Evolutionary conservation across 1,284 basidiomycete genomes (phyloP), one percentile per base, ranked within the genome.

Genomic region (Stygiomarasmius scandens): DNA sequence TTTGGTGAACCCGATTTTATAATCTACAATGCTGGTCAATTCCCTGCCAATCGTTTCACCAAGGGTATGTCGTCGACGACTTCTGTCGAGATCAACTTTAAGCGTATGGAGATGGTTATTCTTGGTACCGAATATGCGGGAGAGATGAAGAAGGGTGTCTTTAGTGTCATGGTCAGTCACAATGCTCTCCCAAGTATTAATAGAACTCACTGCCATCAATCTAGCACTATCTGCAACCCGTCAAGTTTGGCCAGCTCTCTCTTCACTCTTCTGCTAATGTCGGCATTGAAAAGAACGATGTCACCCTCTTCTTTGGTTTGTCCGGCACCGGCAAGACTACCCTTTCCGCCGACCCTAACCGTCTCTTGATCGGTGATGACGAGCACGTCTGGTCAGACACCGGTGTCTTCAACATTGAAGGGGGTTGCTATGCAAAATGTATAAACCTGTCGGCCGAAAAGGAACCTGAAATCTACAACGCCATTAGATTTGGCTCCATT

Each of bases 141-240:
- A 63, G 97, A 99, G 82, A 99, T 99, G 97, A 99, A 99, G 84
- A 99, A 99, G 88, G 97, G 97, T 75, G 93, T 99, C 74, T 99
- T 99, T 83, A 95, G 93, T 54, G 96, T 99, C 69, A 99, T 99
- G 97, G 87, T 87, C 65, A 47, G 52, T 27, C 20, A 43, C 49
- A 54, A 55, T n/a, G n/a, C n/a, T n/a, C n/a, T n/a, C n/a, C n/a
- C n/a, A n/a, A n/a, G n/a, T 52, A 55, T 43, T 25, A 25, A 27
- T n/a, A 8, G 10, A n/a, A n/a, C n/a, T n/a, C 45, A 41, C 43
- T 53, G 29, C 6, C 5, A 6, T n/a, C n/a, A 27, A 59, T 60
- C 48, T 62, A 89, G 87, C 97, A 99, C 81, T 99, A 99, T 77
- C 85, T 99, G 64, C 95, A 97, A 82, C 96, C 97, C 22, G 91